A percentile compares a stretch with the other conserved stretches of the same genome.
Evolutionary conservation across 495 filamentous ascomycete species (phyloP).

Genomic region (Pyronema omphalodes): DNA sequence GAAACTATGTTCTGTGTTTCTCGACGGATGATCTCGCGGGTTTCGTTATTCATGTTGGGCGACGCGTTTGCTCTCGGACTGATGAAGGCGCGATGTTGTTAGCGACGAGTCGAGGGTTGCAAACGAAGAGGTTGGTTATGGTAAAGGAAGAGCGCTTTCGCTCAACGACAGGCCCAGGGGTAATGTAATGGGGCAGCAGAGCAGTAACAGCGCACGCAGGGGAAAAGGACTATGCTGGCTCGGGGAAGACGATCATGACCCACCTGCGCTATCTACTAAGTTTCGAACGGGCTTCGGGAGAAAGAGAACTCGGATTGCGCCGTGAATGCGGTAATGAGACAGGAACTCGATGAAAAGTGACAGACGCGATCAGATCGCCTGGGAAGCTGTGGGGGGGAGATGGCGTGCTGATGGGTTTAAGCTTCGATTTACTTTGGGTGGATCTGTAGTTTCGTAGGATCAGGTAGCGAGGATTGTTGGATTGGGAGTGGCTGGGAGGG

Average conservation of each 20-base stretch:
- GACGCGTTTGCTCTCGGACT: not conserved
- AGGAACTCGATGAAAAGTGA: not conserved
- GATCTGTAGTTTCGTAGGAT: not conserved
- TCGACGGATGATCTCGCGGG: conserved; percentile 3
- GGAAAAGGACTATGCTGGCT: not conserved
- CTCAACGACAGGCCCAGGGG: not conserved
- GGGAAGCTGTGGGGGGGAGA: not conserved
- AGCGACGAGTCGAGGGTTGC: too few relatives aligned
- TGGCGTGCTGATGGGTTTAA: not conserved
- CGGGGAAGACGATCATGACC: not conserved
- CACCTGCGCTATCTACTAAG: not conserved
- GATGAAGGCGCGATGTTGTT: too few relatives aligned
- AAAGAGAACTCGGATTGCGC: not conserved
- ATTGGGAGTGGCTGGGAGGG: not conserved
- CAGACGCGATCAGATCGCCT: conserved; percentile 2
- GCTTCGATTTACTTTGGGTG: not conserved
- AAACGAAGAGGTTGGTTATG: too few relatives aligned
- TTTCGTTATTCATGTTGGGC: conserved; percentile 3
- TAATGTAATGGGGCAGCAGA: not conserved
- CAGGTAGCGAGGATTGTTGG: not conserved
- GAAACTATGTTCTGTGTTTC: conserved; percentile 7
- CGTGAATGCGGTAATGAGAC: not conserved
- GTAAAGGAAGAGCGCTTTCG: too few relatives aligned
- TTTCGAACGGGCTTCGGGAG: not conserved
- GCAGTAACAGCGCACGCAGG: not conserved